A percentile compares a stretch with the other conserved stretches of the same genome.
Conservation (phyloP, 2,329 filamentous ascomycete species). For the Botrytis fragariae region DNA sequence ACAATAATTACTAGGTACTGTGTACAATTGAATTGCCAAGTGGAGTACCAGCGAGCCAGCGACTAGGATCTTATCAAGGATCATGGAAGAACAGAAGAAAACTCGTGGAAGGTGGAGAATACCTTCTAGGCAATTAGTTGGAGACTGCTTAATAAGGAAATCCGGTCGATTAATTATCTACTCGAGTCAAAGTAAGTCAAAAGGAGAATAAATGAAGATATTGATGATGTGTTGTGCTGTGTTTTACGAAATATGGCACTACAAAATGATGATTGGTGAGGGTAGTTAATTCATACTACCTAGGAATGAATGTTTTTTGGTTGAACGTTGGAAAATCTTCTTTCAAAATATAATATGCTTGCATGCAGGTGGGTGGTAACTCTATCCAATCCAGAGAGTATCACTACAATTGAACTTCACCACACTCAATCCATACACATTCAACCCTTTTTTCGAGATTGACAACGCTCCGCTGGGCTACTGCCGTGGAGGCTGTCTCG, state of each 20-base stretch:
- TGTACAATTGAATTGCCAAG: neutral
- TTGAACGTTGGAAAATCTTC: neutral
- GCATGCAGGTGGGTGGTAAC: neutral
- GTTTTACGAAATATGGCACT: neutral
- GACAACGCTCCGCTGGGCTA: neutral
- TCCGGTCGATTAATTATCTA: neutral
- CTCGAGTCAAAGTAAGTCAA: neutral
- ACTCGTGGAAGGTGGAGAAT: conserved; percentile 3
- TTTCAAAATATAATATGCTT: too few relatives aligned
- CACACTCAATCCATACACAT: neutral
- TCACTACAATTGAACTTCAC: neutral
- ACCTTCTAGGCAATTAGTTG: neutral
- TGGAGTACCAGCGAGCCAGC: neutral
- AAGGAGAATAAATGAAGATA: neutral
- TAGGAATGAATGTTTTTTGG: neutral
- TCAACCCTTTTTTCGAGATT: neutral
- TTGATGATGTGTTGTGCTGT: neutral
- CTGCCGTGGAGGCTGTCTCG: neutral
- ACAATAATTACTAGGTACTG: neutral
- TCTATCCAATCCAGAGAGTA: neutral
- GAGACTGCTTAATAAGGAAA: neutral
- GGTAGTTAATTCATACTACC: too few relatives aligned
- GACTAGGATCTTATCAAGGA: neutral
- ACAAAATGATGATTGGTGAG: neutral
- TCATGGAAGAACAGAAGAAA: neutral